phyloP scores from a whole-genome alignment of 2,329 filamentous ascomycete species.

The Fusarium tuaranense region DNA sequence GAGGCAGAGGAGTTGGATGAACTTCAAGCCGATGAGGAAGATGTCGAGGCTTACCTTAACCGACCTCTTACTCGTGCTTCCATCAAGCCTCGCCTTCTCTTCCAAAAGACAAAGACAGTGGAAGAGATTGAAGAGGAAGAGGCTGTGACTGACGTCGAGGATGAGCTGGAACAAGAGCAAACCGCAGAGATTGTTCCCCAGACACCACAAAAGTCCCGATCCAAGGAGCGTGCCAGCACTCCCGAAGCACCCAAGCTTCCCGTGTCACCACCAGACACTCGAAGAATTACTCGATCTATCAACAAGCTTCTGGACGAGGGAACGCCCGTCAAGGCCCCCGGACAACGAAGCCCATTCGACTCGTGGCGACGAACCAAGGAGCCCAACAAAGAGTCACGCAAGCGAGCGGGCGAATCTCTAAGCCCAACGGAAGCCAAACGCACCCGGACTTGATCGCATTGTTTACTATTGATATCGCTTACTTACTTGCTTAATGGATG shows the following conservation, averaged over 20 bases:
- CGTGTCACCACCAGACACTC: conserved; percentile 72
- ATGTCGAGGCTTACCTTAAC: conserved; percentile 50
- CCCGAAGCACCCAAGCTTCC: conserved; percentile 69
- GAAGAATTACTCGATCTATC: conserved; percentile 67
- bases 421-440: conserved; percentile 50
- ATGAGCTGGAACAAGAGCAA: conserved; percentile 45
- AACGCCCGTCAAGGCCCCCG: conserved; percentile 56
- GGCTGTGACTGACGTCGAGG: conserved; percentile 69
- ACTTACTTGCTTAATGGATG: conserved; percentile 32
- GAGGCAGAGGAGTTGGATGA: conserved; percentile 49
- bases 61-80: conserved; percentile 72
- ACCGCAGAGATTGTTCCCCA: conserved; percentile 41
- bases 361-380: conserved; percentile 76
- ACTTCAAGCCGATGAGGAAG: conserved; percentile 51
- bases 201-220: conserved; percentile 53
- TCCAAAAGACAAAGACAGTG: conserved; percentile 64
- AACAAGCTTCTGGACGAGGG: conserved; percentile 60
- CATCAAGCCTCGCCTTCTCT: conserved; percentile 79
- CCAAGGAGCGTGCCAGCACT: conserved; percentile 51
- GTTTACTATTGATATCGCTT: conserved; percentile 32
- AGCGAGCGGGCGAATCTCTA: conserved; percentile 54
- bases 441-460: conserved; percentile 46
- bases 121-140: conserved; percentile 68
- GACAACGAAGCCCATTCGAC: conserved; percentile 71
- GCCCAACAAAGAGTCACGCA: conserved; percentile 54